A percentile compares a stretch with the other conserved stretches of the same genome.
These are phyloP conservation scores for Paraurostyla sp. DNA, from an alignment of 73 alveolate genomes.

Conservation along the genomic window DNA sequence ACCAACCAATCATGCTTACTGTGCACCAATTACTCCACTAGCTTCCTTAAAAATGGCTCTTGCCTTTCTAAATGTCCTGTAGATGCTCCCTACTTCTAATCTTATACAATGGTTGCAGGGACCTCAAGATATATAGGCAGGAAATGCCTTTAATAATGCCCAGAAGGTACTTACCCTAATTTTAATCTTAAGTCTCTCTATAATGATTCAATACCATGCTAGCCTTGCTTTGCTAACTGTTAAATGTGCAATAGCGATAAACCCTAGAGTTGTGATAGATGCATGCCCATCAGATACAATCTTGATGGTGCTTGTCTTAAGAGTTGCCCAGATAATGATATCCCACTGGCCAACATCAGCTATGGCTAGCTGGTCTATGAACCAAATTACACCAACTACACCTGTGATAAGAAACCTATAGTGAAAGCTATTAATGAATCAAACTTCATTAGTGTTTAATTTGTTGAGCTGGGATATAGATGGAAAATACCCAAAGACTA, in stretches of 20 bases:
- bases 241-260: slow-evolving; percentile 8
- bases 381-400: slow-evolving; percentile 12
- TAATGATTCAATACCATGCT: slow-evolving; percentile 56
- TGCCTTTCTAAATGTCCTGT: slow-evolving; percentile 46
- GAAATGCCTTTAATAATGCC: slow-evolving; percentile 32
- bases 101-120: not conserved
- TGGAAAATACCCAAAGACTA: slow-evolving; percentile 51
- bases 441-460: not conserved
- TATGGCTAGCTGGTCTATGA: not conserved
- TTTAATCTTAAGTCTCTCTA: not conserved
- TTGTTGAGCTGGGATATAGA: slow-evolving; percentile 41
- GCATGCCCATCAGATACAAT: slow-evolving; percentile 32
- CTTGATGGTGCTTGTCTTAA: slow-evolving; percentile 25
- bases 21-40: not conserved
- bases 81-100: not conserved
- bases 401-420: slow-evolving; percentile 1
- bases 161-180: slow-evolving; percentile 45
- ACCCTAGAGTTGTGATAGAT: not conserved
- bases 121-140: not conserved
- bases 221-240: slow-evolving; percentile 45
- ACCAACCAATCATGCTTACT: not conserved
- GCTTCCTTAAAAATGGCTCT: slow-evolving; percentile 15
- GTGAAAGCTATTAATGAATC: not conserved
- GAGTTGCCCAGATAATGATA: slow-evolving; percentile 43
- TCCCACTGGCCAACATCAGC: not conserved